Percentiles rank a stretch among this genome's conserved stretches.
Conservation (phyloP, 2,329 filamentous ascomycete species). For the Calonectria pauciramosa region DNA sequence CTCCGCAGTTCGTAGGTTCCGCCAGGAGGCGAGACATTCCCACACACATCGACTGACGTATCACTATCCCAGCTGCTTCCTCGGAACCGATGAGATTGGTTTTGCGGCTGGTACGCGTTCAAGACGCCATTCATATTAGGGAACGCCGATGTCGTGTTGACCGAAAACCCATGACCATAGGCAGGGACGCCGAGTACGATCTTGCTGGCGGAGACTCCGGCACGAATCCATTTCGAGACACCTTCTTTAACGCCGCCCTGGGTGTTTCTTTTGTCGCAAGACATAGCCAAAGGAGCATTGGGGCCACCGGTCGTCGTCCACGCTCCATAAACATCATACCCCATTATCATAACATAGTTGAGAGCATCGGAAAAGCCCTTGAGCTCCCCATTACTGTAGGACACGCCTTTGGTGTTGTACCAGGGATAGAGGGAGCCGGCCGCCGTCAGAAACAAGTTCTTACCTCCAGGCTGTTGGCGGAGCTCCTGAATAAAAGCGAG, state of each 20-base stretch:
- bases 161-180: conserved; percentile 37
- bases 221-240: conserved; percentile 27
- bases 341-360: conserved; percentile 41
- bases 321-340: conserved; percentile 35
- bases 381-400: conserved; percentile 18
- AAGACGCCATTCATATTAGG: conserved; percentile 6
- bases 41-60: conserved; percentile 27
- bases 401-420: conserved; percentile 28
- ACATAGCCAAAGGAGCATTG: conserved; percentile 25
- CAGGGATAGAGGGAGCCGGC: conserved; percentile 37
- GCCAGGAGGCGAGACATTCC: conserved; percentile 31
- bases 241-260: conserved; percentile 30
- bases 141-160: conserved; percentile 32
- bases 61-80: conserved; percentile 40
- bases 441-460: conserved; percentile 32
- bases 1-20: conserved; percentile 39
- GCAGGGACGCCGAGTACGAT: conserved; percentile 36
- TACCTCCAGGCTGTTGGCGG: conserved; percentile 29
- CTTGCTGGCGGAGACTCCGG: conserved; percentile 32
- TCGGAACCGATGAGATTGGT: conserved; percentile 37
- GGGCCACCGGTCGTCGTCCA: conserved; percentile 35
- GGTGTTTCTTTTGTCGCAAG: conserved; percentile 33
- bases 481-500: conserved; percentile 35
- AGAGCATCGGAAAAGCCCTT: conserved; percentile 35
- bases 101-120: conserved; percentile 33